Conservation (phyloP, 2,329 filamentous ascomycete genomes). For the Ophiostoma piceae region DNA sequence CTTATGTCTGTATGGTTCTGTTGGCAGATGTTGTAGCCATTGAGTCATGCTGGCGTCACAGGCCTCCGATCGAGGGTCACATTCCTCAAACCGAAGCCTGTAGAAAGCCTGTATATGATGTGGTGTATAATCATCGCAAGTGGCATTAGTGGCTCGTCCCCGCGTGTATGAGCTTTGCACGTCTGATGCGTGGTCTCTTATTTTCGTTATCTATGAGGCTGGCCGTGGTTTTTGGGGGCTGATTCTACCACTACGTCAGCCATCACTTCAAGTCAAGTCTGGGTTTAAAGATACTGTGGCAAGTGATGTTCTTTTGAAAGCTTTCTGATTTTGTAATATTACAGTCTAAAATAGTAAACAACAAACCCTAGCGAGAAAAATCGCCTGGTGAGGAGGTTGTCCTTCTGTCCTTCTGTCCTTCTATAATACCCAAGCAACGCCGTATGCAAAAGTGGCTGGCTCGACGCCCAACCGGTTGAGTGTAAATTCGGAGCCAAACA, state of each 20-base stretch:
- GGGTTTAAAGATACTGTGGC: no score
- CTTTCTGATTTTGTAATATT: no score
- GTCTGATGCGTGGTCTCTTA: no score
- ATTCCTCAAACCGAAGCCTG: not conserved
- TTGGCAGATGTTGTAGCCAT: conserved; percentile 2
- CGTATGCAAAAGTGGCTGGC: not conserved
- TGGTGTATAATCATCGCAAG: not conserved
- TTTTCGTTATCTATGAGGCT: no score
- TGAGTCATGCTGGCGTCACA: conserved; percentile 9
- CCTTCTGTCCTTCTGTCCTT: not conserved
- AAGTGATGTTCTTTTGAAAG: no score
- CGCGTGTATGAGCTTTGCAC: not conserved
- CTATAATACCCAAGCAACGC: not conserved
- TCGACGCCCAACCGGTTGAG: not conserved
- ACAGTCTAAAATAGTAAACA: no score
- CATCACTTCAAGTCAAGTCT: no score
- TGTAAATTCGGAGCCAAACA: not conserved
- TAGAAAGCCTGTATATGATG: not conserved
- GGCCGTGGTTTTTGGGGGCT: no score
- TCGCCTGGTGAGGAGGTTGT: not conserved
- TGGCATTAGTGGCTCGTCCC: not conserved
- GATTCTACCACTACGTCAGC: no score
- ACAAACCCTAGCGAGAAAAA: no score
- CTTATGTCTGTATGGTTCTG: not conserved
- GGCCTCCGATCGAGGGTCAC: not conserved